These are phyloP conservation scores for Parascedosporium putredinis DNA, from an alignment of 2,329 filamentous ascomycete species.

Conservation along the genomic window DNA sequence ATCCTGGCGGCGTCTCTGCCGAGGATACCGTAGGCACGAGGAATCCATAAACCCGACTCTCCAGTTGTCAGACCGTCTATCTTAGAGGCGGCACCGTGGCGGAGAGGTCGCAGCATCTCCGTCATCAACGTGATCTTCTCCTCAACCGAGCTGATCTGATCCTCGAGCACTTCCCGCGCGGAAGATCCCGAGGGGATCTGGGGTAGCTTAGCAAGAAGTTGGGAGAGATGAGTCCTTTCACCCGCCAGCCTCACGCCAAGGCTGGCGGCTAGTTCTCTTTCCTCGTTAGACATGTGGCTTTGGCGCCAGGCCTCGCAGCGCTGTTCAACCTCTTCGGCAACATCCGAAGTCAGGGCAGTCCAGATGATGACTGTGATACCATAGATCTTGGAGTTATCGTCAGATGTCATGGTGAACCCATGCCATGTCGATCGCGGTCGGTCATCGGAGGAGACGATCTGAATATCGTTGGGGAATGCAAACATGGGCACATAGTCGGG, in stretches of 20 bases:
- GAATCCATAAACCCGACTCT: slow-evolving; percentile 92
- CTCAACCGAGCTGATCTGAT: slow-evolving; percentile 89
- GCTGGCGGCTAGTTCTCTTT: slow-evolving; percentile 84
- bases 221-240: slow-evolving; percentile 82
- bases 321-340: slow-evolving; percentile 73
- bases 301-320: slow-evolving; percentile 81
- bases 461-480: slow-evolving; percentile 95
- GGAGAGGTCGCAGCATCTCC: slow-evolving; percentile 81
- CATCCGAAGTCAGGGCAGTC: slow-evolving; percentile 72
- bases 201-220: slow-evolving; percentile 74
- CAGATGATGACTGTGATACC: slow-evolving; percentile 87
- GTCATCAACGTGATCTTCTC: slow-evolving; percentile 97
- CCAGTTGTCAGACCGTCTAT: slow-evolving; percentile 94
- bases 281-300: slow-evolving; percentile 78
- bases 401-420: slow-evolving; percentile 94
- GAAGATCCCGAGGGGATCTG: slow-evolving; percentile 68
- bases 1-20: slow-evolving; percentile 76
- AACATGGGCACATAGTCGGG: slow-evolving; percentile 99
- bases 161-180: slow-evolving; percentile 75
- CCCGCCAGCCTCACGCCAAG: slow-evolving; percentile 77
- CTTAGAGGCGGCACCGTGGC: slow-evolving; percentile 90
- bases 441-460: slow-evolving; percentile 90
- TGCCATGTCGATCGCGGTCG: slow-evolving; percentile 96
- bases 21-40: slow-evolving; percentile 83
- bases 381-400: slow-evolving; percentile 84